Base-by-base conservation (phyloP, 2,329 filamentous ascomycete genomes). In the Capronia americana region DNA sequence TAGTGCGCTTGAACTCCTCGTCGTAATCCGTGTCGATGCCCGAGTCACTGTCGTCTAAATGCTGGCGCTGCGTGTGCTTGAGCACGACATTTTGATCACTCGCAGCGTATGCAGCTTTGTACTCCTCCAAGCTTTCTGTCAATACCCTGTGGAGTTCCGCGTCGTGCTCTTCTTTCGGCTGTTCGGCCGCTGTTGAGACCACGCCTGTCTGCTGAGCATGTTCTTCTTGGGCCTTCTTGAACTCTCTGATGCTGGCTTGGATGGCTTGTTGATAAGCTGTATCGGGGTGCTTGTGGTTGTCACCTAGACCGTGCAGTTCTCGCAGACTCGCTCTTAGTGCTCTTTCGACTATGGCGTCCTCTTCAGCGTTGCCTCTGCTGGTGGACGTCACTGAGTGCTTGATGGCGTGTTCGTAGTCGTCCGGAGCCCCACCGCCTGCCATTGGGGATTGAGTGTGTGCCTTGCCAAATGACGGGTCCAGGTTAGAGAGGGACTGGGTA, bases 381-480 rank as follows among this genome's bases (percentile, higher is more conserved):
- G 90, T 92, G 74, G 90, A 85, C 7, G 81, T 80, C 0, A 95
- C 89, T 0, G 90, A 91, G 11, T 82, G 82, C 61, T 84, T 85
- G 65, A 95, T 94, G 0, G 91, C 91, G 50, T 85, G 81, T 74
- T 94, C 91, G 50, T 92, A 85, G 64, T 90, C 89, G 1, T 83
- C 82, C 38, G 86, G 82, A n/a, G 85, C 81, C 4, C 75, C 77
- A 51, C 78, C 62, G 4, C 26, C 28, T 28, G 28, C 46, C 51
- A 41, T 70, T 38, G 28, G 26, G 20, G 58, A 44, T 17, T 67
- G 62, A 53, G 50, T 56, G 24, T 12, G 51, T 11, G 65, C 17
- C 28, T 63, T 65, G 65, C 74, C 69, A 53, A 56, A 24, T 34
- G 61, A 58, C 57, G 68, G 68, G 28, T 51, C 48, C 30, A 71